Evolutionary conservation across 2,329 filamentous ascomycete genomes (phyloP), one percentile per base, ranked within the genome.

Genomic region (Talaromyces sp.): DNA sequence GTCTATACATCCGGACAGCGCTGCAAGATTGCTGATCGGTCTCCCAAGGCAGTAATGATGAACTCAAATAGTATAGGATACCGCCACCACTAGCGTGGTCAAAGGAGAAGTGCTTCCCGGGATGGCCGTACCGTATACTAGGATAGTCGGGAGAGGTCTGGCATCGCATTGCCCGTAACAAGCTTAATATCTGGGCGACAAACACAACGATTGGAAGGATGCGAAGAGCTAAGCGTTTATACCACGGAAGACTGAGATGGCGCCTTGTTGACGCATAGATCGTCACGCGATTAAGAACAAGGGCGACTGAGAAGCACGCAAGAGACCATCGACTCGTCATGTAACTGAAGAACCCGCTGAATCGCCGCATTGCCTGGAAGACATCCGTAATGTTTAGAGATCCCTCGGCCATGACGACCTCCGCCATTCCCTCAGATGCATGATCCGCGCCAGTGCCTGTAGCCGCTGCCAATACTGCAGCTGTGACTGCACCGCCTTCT

Each of bases 291-390:
- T 98, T 98, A 26, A 98, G 81, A 61, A 97, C 78, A 61, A 98
- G 85, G 24, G 91, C 91, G 85, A 93, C 90, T 41, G 88, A 85
- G 67, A 98, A 87, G 68, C 92, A 97, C 57, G 88, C 87, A 61
- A 98, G 79, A 0, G 93, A 93, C 95, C 95, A 98, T 74, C 89
- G 89, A 75, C 91, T 96, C 1, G 90, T 96, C 50, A 92, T 82
- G 75, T 98, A 99, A 68, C 87, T 89, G 75, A 98, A 93, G 61
- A 98, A 86, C 63, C 90, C 92, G 51, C 91, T 90, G 50, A 97
- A 81, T 50, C 89, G 91, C 70, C 88, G 85, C 65, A 84, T 68
- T 4, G 79, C 77, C 61, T 82, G 78, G 56, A 84, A 76, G 59
- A 80, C 72, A 61, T 81, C 77, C n/a, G 71, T 63, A 43, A 79